Conservation (phyloP, 441 rosid genomes). For the Mallotus repandus region DNA sequence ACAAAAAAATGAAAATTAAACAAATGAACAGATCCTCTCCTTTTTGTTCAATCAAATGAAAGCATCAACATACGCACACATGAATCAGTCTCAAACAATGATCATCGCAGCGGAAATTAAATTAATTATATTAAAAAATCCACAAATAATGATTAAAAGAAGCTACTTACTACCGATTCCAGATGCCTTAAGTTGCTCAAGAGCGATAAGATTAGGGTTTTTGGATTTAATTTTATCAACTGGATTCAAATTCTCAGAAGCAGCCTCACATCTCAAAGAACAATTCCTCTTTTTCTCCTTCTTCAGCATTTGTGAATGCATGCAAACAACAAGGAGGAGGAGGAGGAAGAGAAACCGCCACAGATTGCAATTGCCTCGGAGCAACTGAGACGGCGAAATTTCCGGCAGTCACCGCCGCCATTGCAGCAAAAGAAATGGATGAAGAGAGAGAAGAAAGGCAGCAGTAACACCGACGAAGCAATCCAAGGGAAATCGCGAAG, state of each 20-base stretch:
- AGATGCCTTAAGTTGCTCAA: slow-evolving; percentile 19
- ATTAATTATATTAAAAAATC: not conserved
- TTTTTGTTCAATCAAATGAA: not conserved
- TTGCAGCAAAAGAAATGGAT: too few relatives aligned
- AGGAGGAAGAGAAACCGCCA: too few relatives aligned
- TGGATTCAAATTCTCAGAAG: not conserved
- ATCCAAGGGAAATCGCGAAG: too few relatives aligned
- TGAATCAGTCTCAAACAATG: too few relatives aligned
- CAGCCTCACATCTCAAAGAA: slow-evolving; percentile 19
- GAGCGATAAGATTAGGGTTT: slow-evolving; percentile 16
- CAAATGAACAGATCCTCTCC: not conserved
- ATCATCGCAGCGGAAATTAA: not conserved
- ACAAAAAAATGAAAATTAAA: not conserved
- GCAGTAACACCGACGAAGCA: too few relatives aligned
- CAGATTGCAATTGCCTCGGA: too few relatives aligned
- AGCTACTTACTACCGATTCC: slow-evolving; percentile 17
- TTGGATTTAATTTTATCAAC: slow-evolving; percentile 3
- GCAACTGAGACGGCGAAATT: too few relatives aligned
- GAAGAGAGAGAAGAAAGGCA: too few relatives aligned
- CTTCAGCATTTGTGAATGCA: not conserved
- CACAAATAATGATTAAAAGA: not conserved
- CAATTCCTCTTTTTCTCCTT: not conserved
- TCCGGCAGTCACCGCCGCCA: too few relatives aligned
- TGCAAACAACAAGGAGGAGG: too few relatives aligned
- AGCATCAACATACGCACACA: not conserved